phyloP scores from a whole-genome alignment of 768 basidiomycete species.

The Phanerodontia chrysosporium region DNA sequence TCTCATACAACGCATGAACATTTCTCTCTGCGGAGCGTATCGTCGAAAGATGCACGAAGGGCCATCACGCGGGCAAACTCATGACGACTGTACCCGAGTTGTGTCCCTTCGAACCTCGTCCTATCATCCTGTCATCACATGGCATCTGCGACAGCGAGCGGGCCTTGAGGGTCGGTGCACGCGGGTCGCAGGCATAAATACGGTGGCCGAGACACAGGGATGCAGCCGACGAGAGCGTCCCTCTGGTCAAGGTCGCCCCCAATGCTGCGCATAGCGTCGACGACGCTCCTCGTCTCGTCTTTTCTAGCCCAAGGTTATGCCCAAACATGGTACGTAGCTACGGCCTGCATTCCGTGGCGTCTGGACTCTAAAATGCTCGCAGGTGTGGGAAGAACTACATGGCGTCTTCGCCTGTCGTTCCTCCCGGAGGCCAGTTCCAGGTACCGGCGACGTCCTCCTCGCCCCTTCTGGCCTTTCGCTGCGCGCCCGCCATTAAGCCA shows the following conservation, averaged over 20 bases:
- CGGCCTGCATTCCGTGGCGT: background rate
- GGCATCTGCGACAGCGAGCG: background rate
- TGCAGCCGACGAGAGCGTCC: background rate
- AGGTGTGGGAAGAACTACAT: conserved; percentile 54
- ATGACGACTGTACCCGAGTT: background rate
- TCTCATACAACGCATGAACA: background rate
- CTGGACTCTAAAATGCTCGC: background rate
- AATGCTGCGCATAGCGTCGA: background rate
- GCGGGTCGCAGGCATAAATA: background rate
- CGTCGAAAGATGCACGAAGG: background rate
- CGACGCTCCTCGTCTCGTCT: background rate
- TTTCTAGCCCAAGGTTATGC: background rate
- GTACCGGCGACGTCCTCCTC: conserved; percentile 28
- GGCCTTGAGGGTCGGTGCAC: background rate
- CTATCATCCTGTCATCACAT: background rate
- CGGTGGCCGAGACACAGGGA: background rate
- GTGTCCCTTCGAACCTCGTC: background rate
- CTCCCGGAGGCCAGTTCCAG: conserved; percentile 44
- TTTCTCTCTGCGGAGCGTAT: background rate
- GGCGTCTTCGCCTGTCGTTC: conserved; percentile 34
- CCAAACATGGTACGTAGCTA: background rate
- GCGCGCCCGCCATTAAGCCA: conserved; percentile 42
- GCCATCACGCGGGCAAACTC: background rate
- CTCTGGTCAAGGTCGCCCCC: background rate
- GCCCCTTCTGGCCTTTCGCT: conserved; percentile 43